phyloP scores from a whole-genome alignment of 2,329 filamentous ascomycete genomes.

The Neofusicoccum cordaticola region DNA sequence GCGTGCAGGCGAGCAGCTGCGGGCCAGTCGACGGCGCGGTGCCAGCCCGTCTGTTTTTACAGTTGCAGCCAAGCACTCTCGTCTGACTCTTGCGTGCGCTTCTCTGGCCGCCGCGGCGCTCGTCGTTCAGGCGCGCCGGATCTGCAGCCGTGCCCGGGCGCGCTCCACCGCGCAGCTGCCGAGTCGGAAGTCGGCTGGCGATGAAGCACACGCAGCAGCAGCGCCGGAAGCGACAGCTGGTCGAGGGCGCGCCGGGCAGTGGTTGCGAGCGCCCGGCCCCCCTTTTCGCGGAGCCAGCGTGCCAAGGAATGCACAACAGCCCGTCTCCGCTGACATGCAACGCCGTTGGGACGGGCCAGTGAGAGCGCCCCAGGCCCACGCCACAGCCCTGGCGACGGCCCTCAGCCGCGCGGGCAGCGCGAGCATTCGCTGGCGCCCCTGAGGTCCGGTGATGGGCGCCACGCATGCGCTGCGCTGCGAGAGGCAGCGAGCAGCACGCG shows the following conservation, averaged over 20 bases:
- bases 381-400: constrained; percentile 7
- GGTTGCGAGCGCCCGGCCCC: not conserved
- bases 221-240: not conserved
- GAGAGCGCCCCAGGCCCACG: not conserved
- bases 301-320: constrained; percentile 1
- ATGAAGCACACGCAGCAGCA: not conserved
- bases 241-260: not conserved
- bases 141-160: not conserved
- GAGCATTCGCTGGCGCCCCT: not conserved
- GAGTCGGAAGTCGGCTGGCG: constrained; percentile 8
- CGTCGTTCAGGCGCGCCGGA: not conserved
- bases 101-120: too few species aligned
- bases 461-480: not conserved
- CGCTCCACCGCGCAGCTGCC: not conserved
- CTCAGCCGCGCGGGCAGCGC: not conserved
- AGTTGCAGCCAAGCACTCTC: constrained; percentile 6
- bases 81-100: not conserved
- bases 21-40: not conserved
- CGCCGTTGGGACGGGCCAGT: not conserved
- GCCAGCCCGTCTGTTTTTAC: not conserved
- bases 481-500: not conserved
- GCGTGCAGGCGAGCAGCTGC: too few species aligned
- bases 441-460: not conserved
- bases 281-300: not conserved
- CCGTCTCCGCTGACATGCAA: constrained; percentile 4